Base-by-base conservation (phyloP, 352 stramenopile genomes). In the Globisporangium uncinulatum region DNA sequence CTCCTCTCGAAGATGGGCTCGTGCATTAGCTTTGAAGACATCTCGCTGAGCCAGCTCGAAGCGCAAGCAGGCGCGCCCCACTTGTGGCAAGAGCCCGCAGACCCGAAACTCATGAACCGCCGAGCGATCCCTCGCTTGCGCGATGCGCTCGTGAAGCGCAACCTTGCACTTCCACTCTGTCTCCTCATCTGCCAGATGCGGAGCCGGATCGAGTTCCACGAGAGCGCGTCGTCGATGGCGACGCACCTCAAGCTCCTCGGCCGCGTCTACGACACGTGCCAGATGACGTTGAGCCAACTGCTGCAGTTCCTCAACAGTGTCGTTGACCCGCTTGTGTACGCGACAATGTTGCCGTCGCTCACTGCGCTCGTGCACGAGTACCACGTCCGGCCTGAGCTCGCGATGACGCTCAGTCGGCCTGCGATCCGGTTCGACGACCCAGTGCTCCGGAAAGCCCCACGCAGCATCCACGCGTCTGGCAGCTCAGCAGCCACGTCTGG, bases 1-100 rank as follows among this genome's bases (percentile, higher is more conserved):
- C 54, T 96, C 13, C 57, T 96, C n/a, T 83, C 79, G 5, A 92
- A 92, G 51, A 95, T 96, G 86, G 87, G 84, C 2, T 92, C 82
- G 11, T 94, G 84, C 42, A 79, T 92, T 53, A 91, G 77, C 24
- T 76, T 95, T 50, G 83, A 93, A 67, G 85, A 96, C 48, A 91
- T 96, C 46, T 96, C 86, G 11, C 49, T 65, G 37, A 89, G 68
- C 59, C 86, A 96, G 46, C 59, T 96, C 14, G 86, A 96, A 72
- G 86, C 83, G 2, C 76, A 89, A 41, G 83, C 86, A 11, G 86
- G 86, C 29, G 86, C 84, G 0, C 81, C 81, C 11, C 74, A 90
- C 45, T 66, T 96, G 29, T 89, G 84, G 76, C 78, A 89, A 41
- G 86, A 94, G 50, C 77, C 79, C 7, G 73, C 78, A 0, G 84